Base-by-base conservation (phyloP, 73 alveolate species). In the Blepharisma stoltei region DNA sequence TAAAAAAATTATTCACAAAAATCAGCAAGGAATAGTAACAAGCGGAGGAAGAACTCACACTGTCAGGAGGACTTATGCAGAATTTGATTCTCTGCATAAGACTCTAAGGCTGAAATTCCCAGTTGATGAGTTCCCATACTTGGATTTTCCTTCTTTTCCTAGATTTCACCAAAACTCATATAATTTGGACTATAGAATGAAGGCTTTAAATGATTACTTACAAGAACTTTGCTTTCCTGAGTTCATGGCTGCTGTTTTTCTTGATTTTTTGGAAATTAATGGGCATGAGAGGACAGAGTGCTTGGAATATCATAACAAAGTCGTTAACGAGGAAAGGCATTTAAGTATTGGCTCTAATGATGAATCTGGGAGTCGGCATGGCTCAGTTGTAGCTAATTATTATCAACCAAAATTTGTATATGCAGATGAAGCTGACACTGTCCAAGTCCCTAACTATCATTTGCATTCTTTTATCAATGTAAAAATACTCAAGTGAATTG, bases 211-310 rank as follows among this genome's bases (percentile, higher is more conserved):
- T 60, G 73, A 60, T 18, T 60, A 14, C 5, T 20, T 60, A 2
- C n/a, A 8, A 18, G 73, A 25, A 60, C 73, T 60, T 60, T 60
- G 73, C 23, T 60, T n/a, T 60, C 73, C 73, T 60, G 73, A 60
- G 46, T 60, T 60, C 23, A 60, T 60, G 73, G 14, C 23, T n/a
- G 48, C 14, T n/a, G 73, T 14, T 14, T 14, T 38, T 60, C 23
- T 60, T n/a, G 73, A 60, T 60, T 60, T 60, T 60, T 60, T 60
- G 23, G 23, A 60, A 8, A 60, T 60, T 20, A 60, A 60, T 8
- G 73, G 73, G 3, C 37, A n/a, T 14, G 14, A 14, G 14, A 60
- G 73, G 46, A 38, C 14, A 60, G 23, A 60, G 23, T 25, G 14
- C 14, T 25, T 60, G 11, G 73, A 60, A 25, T n/a, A 60, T 14